phyloP scores from a whole-genome alignment of 2,329 filamentous ascomycete species.

The Fusarium sp. region DNA sequence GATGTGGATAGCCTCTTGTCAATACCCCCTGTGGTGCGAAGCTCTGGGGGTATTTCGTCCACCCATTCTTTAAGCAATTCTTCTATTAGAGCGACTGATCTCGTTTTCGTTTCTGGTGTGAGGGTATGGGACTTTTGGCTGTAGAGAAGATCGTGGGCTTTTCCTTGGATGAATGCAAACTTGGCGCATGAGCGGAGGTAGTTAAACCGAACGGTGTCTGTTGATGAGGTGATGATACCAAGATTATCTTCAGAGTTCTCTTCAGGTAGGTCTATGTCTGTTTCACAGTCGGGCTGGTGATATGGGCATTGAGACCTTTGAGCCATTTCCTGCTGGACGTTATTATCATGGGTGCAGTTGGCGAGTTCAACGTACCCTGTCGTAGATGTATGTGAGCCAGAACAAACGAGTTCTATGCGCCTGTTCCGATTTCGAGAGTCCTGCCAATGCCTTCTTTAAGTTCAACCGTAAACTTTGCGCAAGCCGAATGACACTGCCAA shows the following conservation, averaged over 20 bases:
- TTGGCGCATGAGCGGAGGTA: slow-evolving; percentile 18
- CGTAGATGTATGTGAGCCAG: slow-evolving; percentile 49
- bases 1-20: background rate
- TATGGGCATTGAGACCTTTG: slow-evolving; percentile 46
- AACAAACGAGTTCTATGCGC: slow-evolving; percentile 46
- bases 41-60: slow-evolving; percentile 8
- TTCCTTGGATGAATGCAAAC: slow-evolving; percentile 34
- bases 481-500: slow-evolving; percentile 45
- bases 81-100: background rate
- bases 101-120: background rate
- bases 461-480: slow-evolving; percentile 46
- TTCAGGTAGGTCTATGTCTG: slow-evolving; percentile 44
- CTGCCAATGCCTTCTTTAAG: slow-evolving; percentile 24
- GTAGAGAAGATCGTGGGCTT: slow-evolving; percentile 26
- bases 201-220: slow-evolving; percentile 11
- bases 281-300: slow-evolving; percentile 47
- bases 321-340: slow-evolving; percentile 44
- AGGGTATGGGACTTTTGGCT: slow-evolving; percentile 2
- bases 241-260: background rate
- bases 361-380: slow-evolving; percentile 31
- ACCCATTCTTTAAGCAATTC: slow-evolving; percentile 21
- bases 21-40: background rate
- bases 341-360: background rate
- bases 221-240: slow-evolving; percentile 17
- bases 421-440: background rate